These are phyloP conservation scores for Zelonia costaricensis DNA, from an alignment of 208 protist species.

Conservation along the genomic window DNA sequence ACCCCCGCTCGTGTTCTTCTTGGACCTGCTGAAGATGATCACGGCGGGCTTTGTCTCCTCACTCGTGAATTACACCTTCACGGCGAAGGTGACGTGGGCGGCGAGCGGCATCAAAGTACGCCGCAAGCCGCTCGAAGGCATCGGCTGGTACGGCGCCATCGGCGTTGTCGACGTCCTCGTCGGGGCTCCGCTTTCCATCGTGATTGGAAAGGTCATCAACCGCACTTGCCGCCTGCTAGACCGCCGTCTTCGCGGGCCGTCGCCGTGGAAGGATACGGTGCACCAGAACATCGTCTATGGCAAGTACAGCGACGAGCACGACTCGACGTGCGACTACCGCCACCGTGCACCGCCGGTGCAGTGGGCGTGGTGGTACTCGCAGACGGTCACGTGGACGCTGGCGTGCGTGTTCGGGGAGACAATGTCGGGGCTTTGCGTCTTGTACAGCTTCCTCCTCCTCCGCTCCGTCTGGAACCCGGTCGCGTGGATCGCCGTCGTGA, in stretches of 20 bases:
- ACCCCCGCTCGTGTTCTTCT: conserved; percentile 33
- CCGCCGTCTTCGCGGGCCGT: neutral
- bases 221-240: conserved; percentile 8
- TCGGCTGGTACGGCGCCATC: conserved; percentile 52
- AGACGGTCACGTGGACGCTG: conserved; percentile 46
- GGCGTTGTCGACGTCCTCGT: conserved; percentile 38
- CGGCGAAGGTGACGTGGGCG: conserved; percentile 33
- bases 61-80: conserved; percentile 39
- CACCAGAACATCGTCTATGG: conserved; percentile 39
- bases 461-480: conserved; percentile 36
- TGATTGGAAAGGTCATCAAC: conserved; percentile 33
- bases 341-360: conserved; percentile 15
- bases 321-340: conserved; percentile 20
- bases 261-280: conserved; percentile 20
- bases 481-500: conserved; percentile 37
- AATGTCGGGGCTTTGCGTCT: conserved; percentile 29
- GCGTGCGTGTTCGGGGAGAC: conserved; percentile 33
- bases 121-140: conserved; percentile 40
- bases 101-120: conserved; percentile 24
- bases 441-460: conserved; percentile 34
- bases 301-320: conserved; percentile 38
- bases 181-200: conserved; percentile 33
- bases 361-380: conserved; percentile 46
- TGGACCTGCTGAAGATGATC: conserved; percentile 48
- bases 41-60: conserved; percentile 23